Percentiles rank a stretch among this genome's conserved stretches.
Evolutionary conservation across 2,329 filamentous ascomycete species (phyloP).

Genomic region (Clarireedia hainanense): DNA sequence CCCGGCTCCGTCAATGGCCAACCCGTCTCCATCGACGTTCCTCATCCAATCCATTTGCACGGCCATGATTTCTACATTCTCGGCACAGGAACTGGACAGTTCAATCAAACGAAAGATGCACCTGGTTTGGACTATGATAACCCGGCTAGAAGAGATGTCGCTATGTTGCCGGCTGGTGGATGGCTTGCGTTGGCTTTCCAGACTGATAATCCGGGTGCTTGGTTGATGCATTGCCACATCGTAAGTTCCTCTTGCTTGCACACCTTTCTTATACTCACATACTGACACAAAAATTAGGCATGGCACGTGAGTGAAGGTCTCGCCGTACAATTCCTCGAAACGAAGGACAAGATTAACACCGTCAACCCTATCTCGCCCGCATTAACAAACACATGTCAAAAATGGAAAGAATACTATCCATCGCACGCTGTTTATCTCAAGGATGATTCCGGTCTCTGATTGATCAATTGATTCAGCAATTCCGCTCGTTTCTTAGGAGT

Average conservation of each 20-base stretch:
- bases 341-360: not conserved
- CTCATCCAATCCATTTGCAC: conserved; percentile 38
- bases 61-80: conserved; percentile 37
- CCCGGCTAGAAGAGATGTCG: conserved; percentile 42
- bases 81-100: conserved; percentile 19
- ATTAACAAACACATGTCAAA: conserved; percentile 15
- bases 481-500: no score
- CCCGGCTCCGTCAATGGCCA: not conserved
- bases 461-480: not conserved
- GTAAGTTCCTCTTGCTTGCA: not conserved
- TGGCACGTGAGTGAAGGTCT: conserved; percentile 7
- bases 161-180: conserved; percentile 31
- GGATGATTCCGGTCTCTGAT: conserved; percentile 25
- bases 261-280: not conserved
- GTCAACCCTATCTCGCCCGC: conserved; percentile 13
- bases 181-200: conserved; percentile 16
- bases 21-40: conserved; percentile 7
- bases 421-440: conserved; percentile 13
- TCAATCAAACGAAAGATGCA: conserved; percentile 1
- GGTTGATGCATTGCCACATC: conserved; percentile 22
- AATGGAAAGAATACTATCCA: conserved; percentile 18
- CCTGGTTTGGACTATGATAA: conserved; percentile 28
- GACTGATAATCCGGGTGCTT: conserved; percentile 31
- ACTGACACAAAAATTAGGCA: not conserved
- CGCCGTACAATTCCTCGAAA: conserved; percentile 5